Conservation (phyloP, 129 eudicot genomes). For the Solidago caesia region DNA sequence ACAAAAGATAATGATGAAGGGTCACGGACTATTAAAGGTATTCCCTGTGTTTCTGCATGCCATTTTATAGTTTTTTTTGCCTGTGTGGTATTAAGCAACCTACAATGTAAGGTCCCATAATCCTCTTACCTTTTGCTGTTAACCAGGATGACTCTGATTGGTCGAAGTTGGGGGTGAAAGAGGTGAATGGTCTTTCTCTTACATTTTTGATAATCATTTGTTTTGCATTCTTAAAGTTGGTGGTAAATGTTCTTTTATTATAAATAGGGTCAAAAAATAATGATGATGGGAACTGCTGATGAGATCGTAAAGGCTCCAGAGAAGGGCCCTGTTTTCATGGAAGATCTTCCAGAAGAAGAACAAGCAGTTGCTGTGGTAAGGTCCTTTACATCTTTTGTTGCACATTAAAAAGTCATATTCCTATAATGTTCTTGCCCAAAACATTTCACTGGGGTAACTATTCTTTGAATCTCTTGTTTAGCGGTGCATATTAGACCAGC, state of each 20-base stretch:
- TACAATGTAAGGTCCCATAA: neutral
- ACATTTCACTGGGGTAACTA: neutral
- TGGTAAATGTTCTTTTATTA: slow-evolving; percentile 15
- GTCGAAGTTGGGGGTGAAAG: slow-evolving; percentile 89
- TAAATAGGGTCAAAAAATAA: slow-evolving; percentile 79
- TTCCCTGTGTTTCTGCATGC: neutral
- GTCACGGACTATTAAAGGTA: slow-evolving; percentile 87
- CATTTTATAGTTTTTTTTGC: slow-evolving; percentile 2
- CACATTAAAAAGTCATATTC: neutral
- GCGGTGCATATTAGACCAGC: too few relatives aligned
- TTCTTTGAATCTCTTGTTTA: too few relatives aligned
- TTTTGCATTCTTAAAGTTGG: neutral
- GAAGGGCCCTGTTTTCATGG: slow-evolving; percentile 88
- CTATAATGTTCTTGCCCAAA: neutral
- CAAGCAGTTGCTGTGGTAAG: slow-evolving; percentile 80
- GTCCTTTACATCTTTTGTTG: slow-evolving; percentile 12
- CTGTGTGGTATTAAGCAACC: slow-evolving; percentile 12
- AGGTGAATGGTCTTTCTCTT: slow-evolving; percentile 49
- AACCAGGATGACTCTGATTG: slow-evolving; percentile 94
- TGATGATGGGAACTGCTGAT: slow-evolving; percentile 99
- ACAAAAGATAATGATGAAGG: slow-evolving; percentile 94
- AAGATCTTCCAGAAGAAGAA: slow-evolving; percentile 98
- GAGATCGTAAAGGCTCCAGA: slow-evolving; percentile 96
- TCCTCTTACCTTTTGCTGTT: slow-evolving; percentile 9
- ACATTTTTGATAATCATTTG: slow-evolving; percentile 16